These are phyloP conservation scores for Alternaria novae-zelandiae DNA, from an alignment of 2,329 filamentous ascomycete genomes.

Conservation along the genomic window DNA sequence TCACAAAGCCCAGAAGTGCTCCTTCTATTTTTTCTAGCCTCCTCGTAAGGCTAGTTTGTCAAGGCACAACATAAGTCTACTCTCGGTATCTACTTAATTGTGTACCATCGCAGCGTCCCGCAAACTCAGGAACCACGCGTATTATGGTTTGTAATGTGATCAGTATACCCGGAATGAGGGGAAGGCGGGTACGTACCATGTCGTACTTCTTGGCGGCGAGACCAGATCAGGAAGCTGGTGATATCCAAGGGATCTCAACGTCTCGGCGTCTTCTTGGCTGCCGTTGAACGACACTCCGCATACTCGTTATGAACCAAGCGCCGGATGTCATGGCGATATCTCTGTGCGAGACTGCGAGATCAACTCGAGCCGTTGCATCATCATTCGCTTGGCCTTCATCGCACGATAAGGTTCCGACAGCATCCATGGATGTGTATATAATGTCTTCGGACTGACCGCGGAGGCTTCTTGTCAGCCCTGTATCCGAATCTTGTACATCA, in stretches of 20 bases:
- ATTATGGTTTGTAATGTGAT: neutral
- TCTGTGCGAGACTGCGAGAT: neutral
- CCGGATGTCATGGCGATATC: neutral
- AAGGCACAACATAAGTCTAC: neutral
- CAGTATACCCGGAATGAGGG: conserved; percentile 9
- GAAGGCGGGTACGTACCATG: conserved; percentile 21
- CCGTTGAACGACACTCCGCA: conserved; percentile 1
- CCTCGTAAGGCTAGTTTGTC: accelerated
- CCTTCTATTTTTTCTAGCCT: accelerated
- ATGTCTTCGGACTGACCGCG: neutral
- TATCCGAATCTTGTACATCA: neutral
- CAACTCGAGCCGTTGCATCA: conserved; percentile 2
- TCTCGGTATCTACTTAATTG: neutral
- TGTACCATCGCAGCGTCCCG: neutral
- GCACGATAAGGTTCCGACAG: neutral
- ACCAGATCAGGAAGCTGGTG: conserved; percentile 26
- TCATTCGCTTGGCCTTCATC: conserved; percentile 1
- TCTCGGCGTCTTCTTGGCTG: conserved; percentile 17
- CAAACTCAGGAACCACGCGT: neutral
- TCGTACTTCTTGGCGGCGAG: conserved; percentile 19
- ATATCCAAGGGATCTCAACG: conserved; percentile 3
- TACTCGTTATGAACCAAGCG: conserved; percentile 4
- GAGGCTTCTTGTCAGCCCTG: neutral
- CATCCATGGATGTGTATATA: neutral
- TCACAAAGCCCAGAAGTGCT: neutral